Percentiles rank a stretch among this genome's conserved stretches.
Evolutionary conservation across 192 early-diverging fungal genomes (phyloP).

Genomic region (Linnemannia elongata): DNA sequence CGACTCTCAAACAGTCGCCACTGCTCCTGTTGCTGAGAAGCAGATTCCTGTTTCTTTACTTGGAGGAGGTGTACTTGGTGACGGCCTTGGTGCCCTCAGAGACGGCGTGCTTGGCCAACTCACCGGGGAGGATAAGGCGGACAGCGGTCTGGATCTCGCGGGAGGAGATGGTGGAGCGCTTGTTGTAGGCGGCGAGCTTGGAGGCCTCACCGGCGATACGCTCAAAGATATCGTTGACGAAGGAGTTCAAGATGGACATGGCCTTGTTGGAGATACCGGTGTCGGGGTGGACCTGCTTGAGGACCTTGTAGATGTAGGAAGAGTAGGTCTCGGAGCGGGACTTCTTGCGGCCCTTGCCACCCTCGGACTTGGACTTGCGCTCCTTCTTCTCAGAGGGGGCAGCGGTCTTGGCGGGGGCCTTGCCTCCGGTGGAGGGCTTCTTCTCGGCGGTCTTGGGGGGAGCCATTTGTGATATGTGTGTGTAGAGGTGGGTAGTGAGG

Average conservation of each 20-base stretch:
- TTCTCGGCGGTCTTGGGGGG: conserved; percentile 51
- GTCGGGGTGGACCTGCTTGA: conserved; percentile 98
- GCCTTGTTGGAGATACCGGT: conserved; percentile 98
- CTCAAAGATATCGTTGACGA: conserved; percentile 98
- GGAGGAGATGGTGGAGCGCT: conserved; percentile 95
- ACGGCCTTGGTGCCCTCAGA: conserved; percentile 99
- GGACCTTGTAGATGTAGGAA: conserved; percentile 97
- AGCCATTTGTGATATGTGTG: conserved; percentile 23
- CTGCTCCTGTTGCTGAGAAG: conserved; percentile 30
- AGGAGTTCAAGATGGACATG: conserved; percentile 97
- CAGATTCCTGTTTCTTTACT: conserved; percentile 61
- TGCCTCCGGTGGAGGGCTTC: conserved; percentile 66
- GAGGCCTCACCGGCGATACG: conserved; percentile 89
- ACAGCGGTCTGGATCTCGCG: conserved; percentile 94
- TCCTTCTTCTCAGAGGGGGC: conserved; percentile 59
- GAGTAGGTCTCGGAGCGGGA: conserved; percentile 91
- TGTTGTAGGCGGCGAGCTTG: conserved; percentile 94
- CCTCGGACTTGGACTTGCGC: conserved; percentile 67
- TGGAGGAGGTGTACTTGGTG: conserved; percentile 94
- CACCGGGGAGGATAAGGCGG: conserved; percentile 84
- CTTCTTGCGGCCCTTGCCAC: conserved; percentile 76
- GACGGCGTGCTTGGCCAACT: conserved; percentile 97
- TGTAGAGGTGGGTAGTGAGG: neutral
- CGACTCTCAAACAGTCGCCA: neutral
- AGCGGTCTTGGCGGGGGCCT: conserved; percentile 64